Conservation (phyloP, 352 stramenopile genomes). For the Globisporangium rhizosaccharum region DNA sequence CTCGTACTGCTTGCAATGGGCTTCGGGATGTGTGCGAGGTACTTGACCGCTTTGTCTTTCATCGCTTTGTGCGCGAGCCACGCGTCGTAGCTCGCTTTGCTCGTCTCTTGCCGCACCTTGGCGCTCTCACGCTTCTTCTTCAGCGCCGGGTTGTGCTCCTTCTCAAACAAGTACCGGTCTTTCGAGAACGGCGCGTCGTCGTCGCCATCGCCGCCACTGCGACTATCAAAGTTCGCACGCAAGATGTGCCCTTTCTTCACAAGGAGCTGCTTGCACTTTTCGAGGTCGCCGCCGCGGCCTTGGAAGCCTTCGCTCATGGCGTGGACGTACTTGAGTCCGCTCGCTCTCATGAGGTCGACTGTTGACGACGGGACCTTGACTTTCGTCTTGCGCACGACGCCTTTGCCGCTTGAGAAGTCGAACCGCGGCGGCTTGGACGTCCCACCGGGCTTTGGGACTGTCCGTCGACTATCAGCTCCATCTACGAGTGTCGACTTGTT, state of each 20-base stretch:
- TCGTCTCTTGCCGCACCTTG: conserved; percentile 47
- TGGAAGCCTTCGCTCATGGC: conserved; percentile 85
- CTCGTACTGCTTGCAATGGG: conserved; percentile 15
- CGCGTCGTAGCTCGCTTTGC: conserved; percentile 62
- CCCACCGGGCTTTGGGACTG: conserved; percentile 10
- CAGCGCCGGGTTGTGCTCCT: conserved; percentile 47
- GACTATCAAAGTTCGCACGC: conserved; percentile 59
- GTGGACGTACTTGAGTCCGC: conserved; percentile 79
- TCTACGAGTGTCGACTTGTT: not conserved
- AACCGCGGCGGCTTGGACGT: conserved; percentile 46
- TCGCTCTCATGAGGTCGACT: conserved; percentile 68
- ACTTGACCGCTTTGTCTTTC: conserved; percentile 70
- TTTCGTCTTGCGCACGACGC: conserved; percentile 51
- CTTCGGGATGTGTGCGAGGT: conserved; percentile 56
- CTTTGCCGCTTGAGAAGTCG: conserved; percentile 67
- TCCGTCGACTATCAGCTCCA: conserved; percentile 3
- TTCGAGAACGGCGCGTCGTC: conserved; percentile 54
- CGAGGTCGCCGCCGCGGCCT: conserved; percentile 72
- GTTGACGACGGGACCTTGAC: conserved; percentile 61
- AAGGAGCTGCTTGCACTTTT: conserved; percentile 71
- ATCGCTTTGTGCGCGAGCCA: conserved; percentile 81
- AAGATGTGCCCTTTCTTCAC: conserved; percentile 74
- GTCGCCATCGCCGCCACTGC: conserved; percentile 26
- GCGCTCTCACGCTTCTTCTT: conserved; percentile 45
- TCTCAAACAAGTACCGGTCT: conserved; percentile 72